Base-by-base conservation (phyloP, 257 asterid genomes). In the Solanum bulbocastanum region DNA sequence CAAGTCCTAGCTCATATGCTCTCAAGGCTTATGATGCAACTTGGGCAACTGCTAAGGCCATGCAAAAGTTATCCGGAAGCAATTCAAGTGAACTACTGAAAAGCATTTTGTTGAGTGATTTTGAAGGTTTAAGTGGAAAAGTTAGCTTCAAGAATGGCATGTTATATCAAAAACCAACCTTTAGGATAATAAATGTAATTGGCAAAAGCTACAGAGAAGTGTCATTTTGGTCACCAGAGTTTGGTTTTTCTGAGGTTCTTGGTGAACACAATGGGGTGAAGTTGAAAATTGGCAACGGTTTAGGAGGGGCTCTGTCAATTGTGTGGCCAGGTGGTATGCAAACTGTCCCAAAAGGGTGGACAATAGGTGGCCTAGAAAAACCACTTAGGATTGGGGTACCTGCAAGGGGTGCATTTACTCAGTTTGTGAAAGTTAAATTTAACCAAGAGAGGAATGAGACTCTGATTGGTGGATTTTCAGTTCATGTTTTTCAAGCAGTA, bases 271-370 rank as follows among this genome's bases (percentile, higher is more conserved):
- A 87, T 32, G 74, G 86, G 22, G 85, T 12, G 62, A 82, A 35
- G 60, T 81, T 18, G 39, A 83, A 73, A 10, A 27, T 18, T 23
- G 90, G 88, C 4, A 75, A 82, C 10, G 87, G 86, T 25, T 84
- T 74, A 12, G 30, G 27, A 10, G 90, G 82, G 32, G 88, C 74
- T 15, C n/a, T 93, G 86, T 86, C 91, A 23, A 86, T 95, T 66
- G 88, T 84, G 84, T 95, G 96, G 98, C 96, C 96, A 2, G 98
- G 98, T 5, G 93, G 93, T 8, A 88, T 52, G 65, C 87, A 22
- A 27, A 75, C 44, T 3, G 90, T 42, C 49, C 49, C 49, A 42
- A 42, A 42, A 42, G 95, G 94, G 49, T 86, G 85, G 92, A 74
- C 89, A 39, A 33, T 91, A 69, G 93, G 93, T 10, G 90, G 92